These are phyloP conservation scores for Chrysanthemum makinoi DNA, from an alignment of 129 eudicot species.

Conservation along the genomic window DNA sequence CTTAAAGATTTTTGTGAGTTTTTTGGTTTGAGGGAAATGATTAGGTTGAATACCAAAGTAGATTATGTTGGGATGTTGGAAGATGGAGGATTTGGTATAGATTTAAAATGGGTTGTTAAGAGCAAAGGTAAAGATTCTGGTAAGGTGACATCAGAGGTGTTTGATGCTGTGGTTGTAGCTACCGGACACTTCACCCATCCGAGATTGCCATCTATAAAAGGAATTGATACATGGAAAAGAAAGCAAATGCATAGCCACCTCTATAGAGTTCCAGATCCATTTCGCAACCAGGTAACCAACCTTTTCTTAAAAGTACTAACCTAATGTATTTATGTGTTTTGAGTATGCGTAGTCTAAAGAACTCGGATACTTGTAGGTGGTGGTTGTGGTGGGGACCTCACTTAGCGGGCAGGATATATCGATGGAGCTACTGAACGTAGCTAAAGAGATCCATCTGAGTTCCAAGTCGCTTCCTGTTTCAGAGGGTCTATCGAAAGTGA, in stretches of 20 bases:
- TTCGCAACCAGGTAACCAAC: constrained; percentile 55
- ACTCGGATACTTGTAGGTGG: constrained; percentile 46
- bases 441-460: constrained; percentile 78
- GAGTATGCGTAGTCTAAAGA: constrained; percentile 7
- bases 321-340: too few species aligned
- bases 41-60: constrained; percentile 72
- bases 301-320: too few species aligned
- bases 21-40: constrained; percentile 74
- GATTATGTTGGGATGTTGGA: constrained; percentile 72
- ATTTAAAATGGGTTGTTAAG: constrained; percentile 66
- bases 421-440: constrained; percentile 78
- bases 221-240: constrained; percentile 77
- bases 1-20: constrained; percentile 63
- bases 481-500: constrained; percentile 78
- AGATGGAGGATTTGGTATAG: constrained; percentile 39
- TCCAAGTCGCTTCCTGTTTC: constrained; percentile 51
- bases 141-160: constrained; percentile 60
- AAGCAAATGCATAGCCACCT: constrained; percentile 83
- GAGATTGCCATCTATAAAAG: constrained; percentile 73
- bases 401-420: constrained; percentile 86
- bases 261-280: constrained; percentile 78
- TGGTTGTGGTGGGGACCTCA: constrained; percentile 84
- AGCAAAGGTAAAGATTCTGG: constrained; percentile 45
- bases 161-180: constrained; percentile 93
- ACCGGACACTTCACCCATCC: constrained; percentile 89